Evolutionary conservation across 2,329 filamentous ascomycete genomes (phyloP), one percentile per base, ranked within the genome.

Genomic region (Colletotrichum noveboracense): DNA sequence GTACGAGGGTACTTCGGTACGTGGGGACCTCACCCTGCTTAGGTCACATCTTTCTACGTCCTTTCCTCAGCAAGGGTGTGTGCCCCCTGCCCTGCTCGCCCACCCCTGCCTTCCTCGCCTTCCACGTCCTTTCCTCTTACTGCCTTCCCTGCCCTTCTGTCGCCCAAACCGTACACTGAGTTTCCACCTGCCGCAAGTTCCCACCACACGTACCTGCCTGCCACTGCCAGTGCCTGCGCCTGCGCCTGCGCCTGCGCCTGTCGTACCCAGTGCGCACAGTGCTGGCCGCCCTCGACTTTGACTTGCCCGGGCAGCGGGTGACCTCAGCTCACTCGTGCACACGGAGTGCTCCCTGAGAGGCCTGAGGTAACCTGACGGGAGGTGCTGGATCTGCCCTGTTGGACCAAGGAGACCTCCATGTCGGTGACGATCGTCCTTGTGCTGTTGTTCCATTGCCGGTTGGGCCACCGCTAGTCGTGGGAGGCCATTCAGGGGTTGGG

Each of bases 361-460:
- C 26, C 58, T 61, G 58, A 28, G 58, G 52, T 65, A 48, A 55
- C 70, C 43, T 56, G 28, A 36, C 43, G 43, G 43, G 43, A 48
- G 43, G 43, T 34, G 28, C 61, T 43, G 52, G 58, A 52, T 36
- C 36, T 67, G 62, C 61, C 66, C 28, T 32, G 21, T 48, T 48
- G 43, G 43, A 48, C n/a, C n/a, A 21, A 13, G 43, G 43, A 48
- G 43, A 48, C 43, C 43, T n/a, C 43, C 68, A 61, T 62, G 72
- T 75, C 72, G 38, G 72, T 66, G 68, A 61, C 36, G 72, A 75
- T 75, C 72, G 62, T 43, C 69, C 62, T 68, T 60, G 48, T 62
- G 70, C 55, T 67, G 65, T 24, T 38, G 64, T 65, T 48, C 43
- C 43, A 21, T 48, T 48, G n/a, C 70, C 64, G 68, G 21, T 56